Conservation (phyloP, 768 basidiomycete species). For the Lactarius hatsudake region DNA sequence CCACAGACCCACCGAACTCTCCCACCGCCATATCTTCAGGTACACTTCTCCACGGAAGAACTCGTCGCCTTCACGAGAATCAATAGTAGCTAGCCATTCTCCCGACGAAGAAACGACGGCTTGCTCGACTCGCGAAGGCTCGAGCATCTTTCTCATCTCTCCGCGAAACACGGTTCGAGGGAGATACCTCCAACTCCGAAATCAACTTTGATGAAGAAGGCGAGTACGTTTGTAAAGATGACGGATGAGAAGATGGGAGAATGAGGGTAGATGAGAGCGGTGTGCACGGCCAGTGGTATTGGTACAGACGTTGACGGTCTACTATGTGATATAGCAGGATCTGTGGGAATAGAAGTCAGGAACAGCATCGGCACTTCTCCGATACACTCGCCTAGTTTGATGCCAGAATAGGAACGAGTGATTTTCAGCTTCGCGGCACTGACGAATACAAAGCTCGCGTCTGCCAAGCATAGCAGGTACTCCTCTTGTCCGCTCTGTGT, state of each 20-base stretch:
- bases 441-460: slow-evolving; percentile 78
- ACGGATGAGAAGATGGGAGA: slow-evolving; percentile 91
- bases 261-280: slow-evolving; percentile 70
- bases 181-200: slow-evolving; percentile 88
- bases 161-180: slow-evolving; percentile 87
- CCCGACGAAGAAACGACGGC: slow-evolving; percentile 64
- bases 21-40: slow-evolving; percentile 92
- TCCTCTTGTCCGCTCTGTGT: slow-evolving; percentile 67
- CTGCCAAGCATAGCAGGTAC: slow-evolving; percentile 77
- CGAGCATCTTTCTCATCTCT: slow-evolving; percentile 73
- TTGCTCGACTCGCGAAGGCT: slow-evolving; percentile 72
- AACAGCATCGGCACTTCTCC: slow-evolving; percentile 17
- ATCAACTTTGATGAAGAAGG: slow-evolving; percentile 65
- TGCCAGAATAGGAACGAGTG: slow-evolving; percentile 65
- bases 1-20: slow-evolving; percentile 58
- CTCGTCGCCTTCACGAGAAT: slow-evolving; percentile 66
- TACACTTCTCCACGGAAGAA: slow-evolving; percentile 66
- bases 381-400: slow-evolving; percentile 64
- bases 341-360: slow-evolving; percentile 28
- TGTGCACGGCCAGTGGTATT: slow-evolving; percentile 75
- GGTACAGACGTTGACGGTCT: slow-evolving; percentile 41
- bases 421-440: slow-evolving; percentile 70
- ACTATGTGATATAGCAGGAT: slow-evolving; percentile 37
- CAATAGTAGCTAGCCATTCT: slow-evolving; percentile 91
- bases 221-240: slow-evolving; percentile 90